Base-by-base conservation (phyloP, 2,329 filamentous ascomycete species). In the Calonectria pauciramosa region DNA sequence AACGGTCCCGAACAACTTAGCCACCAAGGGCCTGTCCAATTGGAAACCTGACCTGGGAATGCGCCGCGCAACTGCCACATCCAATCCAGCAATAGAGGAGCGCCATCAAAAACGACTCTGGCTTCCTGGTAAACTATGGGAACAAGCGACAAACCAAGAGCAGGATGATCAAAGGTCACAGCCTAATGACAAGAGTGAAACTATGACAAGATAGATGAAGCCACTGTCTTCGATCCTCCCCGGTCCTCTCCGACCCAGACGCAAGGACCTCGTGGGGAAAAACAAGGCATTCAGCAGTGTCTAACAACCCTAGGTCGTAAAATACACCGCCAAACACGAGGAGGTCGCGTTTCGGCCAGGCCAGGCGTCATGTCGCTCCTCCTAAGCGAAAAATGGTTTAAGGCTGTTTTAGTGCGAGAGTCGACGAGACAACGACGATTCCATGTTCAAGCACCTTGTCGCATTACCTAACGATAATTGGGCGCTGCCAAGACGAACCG, bases 21-120 rank as follows among this genome's bases (percentile, higher is more conserved):
- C 82, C 20, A 79, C 82, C 11, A 81, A 82, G 10, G 88, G 86
- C 6, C 80, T 90, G 38, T 83, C 82, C 30, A 86, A 89, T 76
- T 90, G 89, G 89, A 79, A 80, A 20, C 67, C 84, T 23, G 81
- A 82, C 52, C 66, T 79, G 20, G 79, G 81, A 26, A 77, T 78
- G 56, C 74, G 78, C 64, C 54, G 65, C 56, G 44, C 66, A 54
- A 34, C 68, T 20, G 30, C 18, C 20, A 18, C 65, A 11, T 14
- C 11, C 18, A 63, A 75, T 38, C 68, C 18, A 2, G 30, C 34
- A 74, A 67, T 41, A 71, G 36, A 72, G n/a, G 75, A 78, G 32
- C 80, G 79, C 52, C 11, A 75, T 4, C 68, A 73, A 44, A 30
- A 70, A 34, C 64, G 64, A n/a, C 69, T 72, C 30, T 78, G 78